Conservation (phyloP, 306 rosid species). For the Trichosanthes truncata region DNA sequence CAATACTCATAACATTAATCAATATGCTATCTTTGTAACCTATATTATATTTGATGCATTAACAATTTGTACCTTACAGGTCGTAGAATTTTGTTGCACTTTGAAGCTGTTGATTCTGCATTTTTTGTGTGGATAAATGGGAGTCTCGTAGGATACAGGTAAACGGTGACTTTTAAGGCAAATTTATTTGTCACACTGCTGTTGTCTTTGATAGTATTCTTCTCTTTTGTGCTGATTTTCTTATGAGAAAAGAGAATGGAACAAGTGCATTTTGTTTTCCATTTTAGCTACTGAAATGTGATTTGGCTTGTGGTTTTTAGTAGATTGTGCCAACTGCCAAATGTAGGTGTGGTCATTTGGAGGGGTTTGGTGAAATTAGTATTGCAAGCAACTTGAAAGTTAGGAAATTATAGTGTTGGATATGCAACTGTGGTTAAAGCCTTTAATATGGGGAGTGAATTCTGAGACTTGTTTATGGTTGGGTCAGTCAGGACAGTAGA, state of each 20-base stretch:
- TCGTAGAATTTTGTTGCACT: conserved; percentile 83
- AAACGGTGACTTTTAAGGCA: not conserved
- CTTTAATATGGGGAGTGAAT: not conserved
- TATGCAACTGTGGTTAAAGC: conserved; percentile 2
- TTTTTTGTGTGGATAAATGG: conserved; percentile 93
- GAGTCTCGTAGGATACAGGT: conserved; percentile 84
- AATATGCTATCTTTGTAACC: not conserved
- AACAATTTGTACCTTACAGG: conserved; percentile 39
- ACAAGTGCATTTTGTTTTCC: not conserved
- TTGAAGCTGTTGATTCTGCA: conserved; percentile 97
- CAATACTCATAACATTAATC: not conserved
- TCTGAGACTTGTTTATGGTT: conserved; percentile 9
- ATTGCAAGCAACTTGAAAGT: not conserved
- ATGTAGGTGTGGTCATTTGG: not conserved
- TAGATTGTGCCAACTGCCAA: not conserved
- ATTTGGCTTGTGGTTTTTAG: not conserved
- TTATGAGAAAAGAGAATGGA: not conserved
- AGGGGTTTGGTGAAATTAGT: not conserved
- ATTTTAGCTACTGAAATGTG: not conserved
- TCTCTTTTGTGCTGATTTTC: not conserved
- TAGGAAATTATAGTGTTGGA: not conserved
- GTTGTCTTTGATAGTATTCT: not conserved
- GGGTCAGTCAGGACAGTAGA: conserved; percentile 91
- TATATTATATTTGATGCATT: conserved; percentile 12
- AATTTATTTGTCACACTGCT: not conserved